Conservation (phyloP, 495 filamentous ascomycete genomes). For the Tetracladium marchalianum region DNA sequence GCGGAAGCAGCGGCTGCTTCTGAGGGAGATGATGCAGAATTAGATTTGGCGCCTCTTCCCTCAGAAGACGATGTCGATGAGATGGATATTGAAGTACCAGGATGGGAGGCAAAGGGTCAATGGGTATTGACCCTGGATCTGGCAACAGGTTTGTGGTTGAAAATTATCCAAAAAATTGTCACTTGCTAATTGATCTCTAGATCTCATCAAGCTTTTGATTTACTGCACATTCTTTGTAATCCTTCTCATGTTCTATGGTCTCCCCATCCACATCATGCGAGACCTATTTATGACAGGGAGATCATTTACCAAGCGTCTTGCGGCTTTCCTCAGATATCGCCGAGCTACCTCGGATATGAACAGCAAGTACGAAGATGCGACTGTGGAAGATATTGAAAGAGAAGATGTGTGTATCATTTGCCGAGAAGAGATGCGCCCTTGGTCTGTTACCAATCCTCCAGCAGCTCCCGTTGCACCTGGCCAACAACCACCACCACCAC, state of each 20-base stretch:
- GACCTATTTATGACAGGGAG: conserved; percentile 90
- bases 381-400: conserved; percentile 67
- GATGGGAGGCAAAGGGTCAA: conserved; percentile 93
- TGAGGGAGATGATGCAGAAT: conserved; percentile 23
- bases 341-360: conserved; percentile 90
- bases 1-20: conserved; percentile 35
- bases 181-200: conserved; percentile 31
- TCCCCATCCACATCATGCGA: conserved; percentile 92
- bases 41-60: conserved; percentile 31
- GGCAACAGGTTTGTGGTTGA: conserved; percentile 49
- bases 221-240: conserved; percentile 91
- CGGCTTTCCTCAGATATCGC: conserved; percentile 79
- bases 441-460: conserved; percentile 35
- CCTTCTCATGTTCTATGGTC: conserved; percentile 83
- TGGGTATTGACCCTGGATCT: conserved; percentile 89
- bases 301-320: conserved; percentile 79
- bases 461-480: conserved; percentile 23
- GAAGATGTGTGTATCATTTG: conserved; percentile 98
- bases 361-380: conserved; percentile 83
- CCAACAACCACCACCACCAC: conserved; percentile 24
- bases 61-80: conserved; percentile 77
- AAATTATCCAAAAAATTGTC: background rate
- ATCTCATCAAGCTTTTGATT: conserved; percentile 81
- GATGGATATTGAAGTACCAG: conserved; percentile 85
- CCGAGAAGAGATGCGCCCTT: conserved; percentile 86